phyloP scores from a whole-genome alignment of 305 asterid genomes.

The Fraxinus xanthoxyloides region DNA sequence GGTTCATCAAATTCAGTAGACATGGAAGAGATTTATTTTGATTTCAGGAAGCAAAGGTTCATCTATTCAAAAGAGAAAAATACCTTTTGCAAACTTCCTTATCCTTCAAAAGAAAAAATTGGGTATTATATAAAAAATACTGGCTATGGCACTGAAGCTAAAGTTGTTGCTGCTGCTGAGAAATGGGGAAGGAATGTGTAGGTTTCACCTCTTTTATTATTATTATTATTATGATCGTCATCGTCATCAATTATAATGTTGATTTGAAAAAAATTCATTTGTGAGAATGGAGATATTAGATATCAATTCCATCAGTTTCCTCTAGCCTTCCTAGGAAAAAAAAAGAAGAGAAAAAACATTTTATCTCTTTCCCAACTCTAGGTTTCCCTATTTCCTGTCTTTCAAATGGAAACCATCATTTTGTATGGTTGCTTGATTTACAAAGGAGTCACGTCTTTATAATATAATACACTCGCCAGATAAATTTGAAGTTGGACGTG shows the following conservation, averaged over 20 bases:
- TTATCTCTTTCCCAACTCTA: neutral
- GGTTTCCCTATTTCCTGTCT: neutral
- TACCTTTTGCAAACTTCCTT: constrained; percentile 77
- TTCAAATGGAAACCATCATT: neutral
- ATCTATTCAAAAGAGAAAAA: constrained; percentile 70
- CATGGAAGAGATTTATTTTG: constrained; percentile 80
- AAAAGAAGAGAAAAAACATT: neutral
- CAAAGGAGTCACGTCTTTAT: neutral
- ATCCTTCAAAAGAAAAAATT: constrained; percentile 88
- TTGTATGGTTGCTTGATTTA: neutral
- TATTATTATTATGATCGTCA: neutral
- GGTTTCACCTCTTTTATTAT: constrained; percentile 32
- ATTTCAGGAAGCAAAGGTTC: constrained; percentile 94
- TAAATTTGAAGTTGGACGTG: neutral
- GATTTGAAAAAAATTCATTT: constrained; percentile 12
- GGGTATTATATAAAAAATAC: constrained; percentile 84
- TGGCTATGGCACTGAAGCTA: constrained; percentile 93
- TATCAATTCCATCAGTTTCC: neutral
- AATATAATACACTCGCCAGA: neutral
- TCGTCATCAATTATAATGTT: neutral
- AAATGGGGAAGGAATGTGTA: constrained; percentile 98
- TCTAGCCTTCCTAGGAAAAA: neutral
- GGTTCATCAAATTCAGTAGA: constrained; percentile 56
- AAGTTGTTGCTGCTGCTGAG: constrained; percentile 69
- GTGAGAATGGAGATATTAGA: constrained; percentile 21